Evolutionary conservation across 768 basidiomycete species (phyloP), one percentile per base, ranked within the genome.

Genomic region (Collybia sp.): DNA sequence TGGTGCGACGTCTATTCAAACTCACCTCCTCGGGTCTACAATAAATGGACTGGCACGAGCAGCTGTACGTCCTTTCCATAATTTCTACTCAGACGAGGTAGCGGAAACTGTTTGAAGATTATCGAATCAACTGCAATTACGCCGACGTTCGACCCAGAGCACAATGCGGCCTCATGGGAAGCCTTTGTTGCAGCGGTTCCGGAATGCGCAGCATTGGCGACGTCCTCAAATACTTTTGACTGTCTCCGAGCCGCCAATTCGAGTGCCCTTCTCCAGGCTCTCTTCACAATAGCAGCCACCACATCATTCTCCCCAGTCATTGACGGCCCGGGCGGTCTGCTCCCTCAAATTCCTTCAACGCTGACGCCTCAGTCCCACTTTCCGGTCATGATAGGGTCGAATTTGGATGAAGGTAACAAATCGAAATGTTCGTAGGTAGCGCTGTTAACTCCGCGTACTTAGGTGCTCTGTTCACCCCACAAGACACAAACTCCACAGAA

Each of bases 311-410:
- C 54, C 4, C 71, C 73, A 1, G 64, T 64, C 10, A 57, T 77
- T 25, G 75, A 77, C 40, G 72, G 73, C 0, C 61, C 60, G 1
- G 61, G 55, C 0, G 71, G 72, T 0, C 42, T 76, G 1, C 54
- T 70, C 34, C 68, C 68, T 1, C 73, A 70, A 38, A 49, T 64
- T 8, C 66, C 70, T 4, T 72, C 72, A 3, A 58, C 44, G 25
- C 58, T 72, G 6, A 36, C 59, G 16, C 50, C 63, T 40, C 2
- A 53, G 42, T 49, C 68, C 0, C 47, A 51, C 4, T 65, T 64
- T 33, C 74, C 75, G 0, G 71, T 74, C 50, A 75, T 77, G 17
- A 56, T 69, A 38, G 74, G 75, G 13, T 68, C 69, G 5, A 65
- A 61, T 49, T 55, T 69, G 3, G 73, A 77, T 52, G 75, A 76